Evolutionary conservation across 345 rosid genomes (phyloP), one percentile per base, ranked within the genome.

Genomic region (Acer saccharum): DNA sequence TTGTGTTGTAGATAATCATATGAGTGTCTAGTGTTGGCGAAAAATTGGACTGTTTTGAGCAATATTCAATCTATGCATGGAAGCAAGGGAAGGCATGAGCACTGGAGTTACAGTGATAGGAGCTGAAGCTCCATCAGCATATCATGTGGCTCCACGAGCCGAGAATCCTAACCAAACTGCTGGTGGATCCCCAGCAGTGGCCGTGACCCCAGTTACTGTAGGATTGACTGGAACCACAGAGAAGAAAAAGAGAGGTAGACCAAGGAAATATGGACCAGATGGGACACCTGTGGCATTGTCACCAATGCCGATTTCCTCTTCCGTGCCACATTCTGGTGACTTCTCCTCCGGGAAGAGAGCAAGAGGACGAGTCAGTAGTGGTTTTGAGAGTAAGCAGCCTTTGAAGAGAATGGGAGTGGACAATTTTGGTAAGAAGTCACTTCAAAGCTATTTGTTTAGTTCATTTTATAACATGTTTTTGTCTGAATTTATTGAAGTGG

Each of bases 221-320:
- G 90, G 87, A 57, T 81, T 88, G 74, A 60, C 76, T 50, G 90
- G 88, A 68, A 46, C 84, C 17, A 55, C 64, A 3, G 92, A 84
- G 71, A 93, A 91, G 92, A 93, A 93, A 87, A 91, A 87, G 91
- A 91, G 97, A 60, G 97, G 95, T 43, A 87, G 94, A 70, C 95
- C 97, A 41, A 88, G 97, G 88, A 93, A 93, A 78, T 89, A 93
- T 76, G 95, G 89, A 58, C 89, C 92, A 0, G 93, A 93, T 68
- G 97, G 94, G 70, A 54, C 86, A 20, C 64, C 64, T 10, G 80
- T 82, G 83, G 78, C 93, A 73, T 79, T 84, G 79, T 89, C 90
- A 8, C 91, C 91, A 1, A 81, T 83, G 81, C 91, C 90, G 2
- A 78, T 90, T 58, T 91, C 94, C 20, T 81, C 90, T 25, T 83